Base-by-base conservation (phyloP, 2,329 filamentous ascomycete genomes). In the Tolypocladium album region DNA sequence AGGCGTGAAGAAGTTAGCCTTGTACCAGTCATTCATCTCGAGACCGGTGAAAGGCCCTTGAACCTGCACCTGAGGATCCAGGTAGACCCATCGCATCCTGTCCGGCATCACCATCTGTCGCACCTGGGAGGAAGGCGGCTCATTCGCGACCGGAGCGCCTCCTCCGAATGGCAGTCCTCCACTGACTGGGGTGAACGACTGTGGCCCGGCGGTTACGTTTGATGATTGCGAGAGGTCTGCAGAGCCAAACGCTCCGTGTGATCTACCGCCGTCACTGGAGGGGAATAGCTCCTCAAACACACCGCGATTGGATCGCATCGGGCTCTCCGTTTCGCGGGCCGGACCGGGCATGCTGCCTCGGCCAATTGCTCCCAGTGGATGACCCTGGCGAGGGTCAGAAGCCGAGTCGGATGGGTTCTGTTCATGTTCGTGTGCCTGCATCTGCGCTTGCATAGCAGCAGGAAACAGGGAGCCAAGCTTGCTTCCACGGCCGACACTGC, bases 21-120 rank as follows among this genome's bases (percentile, higher is more conserved):
- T 97, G 76, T 97, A 99, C 94, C 94, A 99, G 68, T 99, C 95
- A 67, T 99, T 95, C 94, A 99, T 99, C 74, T 99, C 94, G 57
- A 99, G 78, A 1, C 94, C 94, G 45, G 92, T 97, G 76, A 94
- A 99, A 0, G 94, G 94, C 0, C 94, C 94, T 71, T 99, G 94
- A 7, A 91, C 88, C 63, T 90, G 88, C 27, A 92, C 92, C 70
- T 96, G 90, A 6, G 94, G 94, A 71, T 99, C 94, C 58, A 95
- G 87, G 71, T 99, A 99, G 22, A 97, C 93, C 94, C 94, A 99
- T 67, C 93, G 84, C 92, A 99, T 99, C 17, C 95, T 84, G 72
- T 99, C 94, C 2, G 94, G 94, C 94, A 99, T 97, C 6, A 99
- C 93, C 92, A 99, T 97, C 53, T 89, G 92, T 20, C 91, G 87